Percentiles rank a stretch among this genome's conserved stretches.
Evolutionary conservation across 768 basidiomycete genomes (phyloP).

Genomic region (Lactarius akahatsu): DNA sequence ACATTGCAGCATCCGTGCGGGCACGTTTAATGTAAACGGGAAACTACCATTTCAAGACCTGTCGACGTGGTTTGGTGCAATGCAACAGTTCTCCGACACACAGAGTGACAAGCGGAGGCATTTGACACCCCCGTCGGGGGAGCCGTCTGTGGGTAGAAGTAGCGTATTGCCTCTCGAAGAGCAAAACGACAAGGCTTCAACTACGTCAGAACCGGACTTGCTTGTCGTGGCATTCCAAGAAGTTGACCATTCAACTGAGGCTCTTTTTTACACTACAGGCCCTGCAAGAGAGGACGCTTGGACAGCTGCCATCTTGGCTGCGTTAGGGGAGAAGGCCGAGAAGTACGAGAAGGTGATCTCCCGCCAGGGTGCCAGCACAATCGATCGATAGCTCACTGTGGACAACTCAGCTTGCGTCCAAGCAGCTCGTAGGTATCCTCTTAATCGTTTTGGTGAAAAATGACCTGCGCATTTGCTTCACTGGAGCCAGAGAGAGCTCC

Average conservation of each 20-base stretch:
- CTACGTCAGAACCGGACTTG: constrained; percentile 55
- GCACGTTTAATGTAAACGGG: constrained; percentile 87
- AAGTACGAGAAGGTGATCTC: constrained; percentile 62
- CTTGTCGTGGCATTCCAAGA: constrained; percentile 81
- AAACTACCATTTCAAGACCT: constrained; percentile 72
- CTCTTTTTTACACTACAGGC: constrained; percentile 66
- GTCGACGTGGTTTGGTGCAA: constrained; percentile 57
- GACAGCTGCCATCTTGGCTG: constrained; percentile 62
- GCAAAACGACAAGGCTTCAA: background rate
- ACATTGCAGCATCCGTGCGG: constrained; percentile 57
- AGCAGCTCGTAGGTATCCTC: constrained; percentile 84
- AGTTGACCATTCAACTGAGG: constrained; percentile 74
- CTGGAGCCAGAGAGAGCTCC: constrained; percentile 48
- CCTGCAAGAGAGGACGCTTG: constrained; percentile 70
- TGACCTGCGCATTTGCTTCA: constrained; percentile 48
- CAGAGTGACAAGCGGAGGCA: constrained; percentile 9
- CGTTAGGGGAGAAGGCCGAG: constrained; percentile 63
- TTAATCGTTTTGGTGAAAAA: constrained; percentile 66
- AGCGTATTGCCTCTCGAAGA: background rate
- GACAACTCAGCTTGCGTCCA: constrained; percentile 56
- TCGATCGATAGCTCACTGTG: constrained; percentile 5
- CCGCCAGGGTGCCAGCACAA: background rate
- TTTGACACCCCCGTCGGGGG: constrained; percentile 32
- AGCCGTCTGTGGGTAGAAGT: constrained; percentile 30
- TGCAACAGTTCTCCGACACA: background rate